Evolutionary conservation across 768 basidiomycete species (phyloP).

Genomic region (Mycena floridula): DNA sequence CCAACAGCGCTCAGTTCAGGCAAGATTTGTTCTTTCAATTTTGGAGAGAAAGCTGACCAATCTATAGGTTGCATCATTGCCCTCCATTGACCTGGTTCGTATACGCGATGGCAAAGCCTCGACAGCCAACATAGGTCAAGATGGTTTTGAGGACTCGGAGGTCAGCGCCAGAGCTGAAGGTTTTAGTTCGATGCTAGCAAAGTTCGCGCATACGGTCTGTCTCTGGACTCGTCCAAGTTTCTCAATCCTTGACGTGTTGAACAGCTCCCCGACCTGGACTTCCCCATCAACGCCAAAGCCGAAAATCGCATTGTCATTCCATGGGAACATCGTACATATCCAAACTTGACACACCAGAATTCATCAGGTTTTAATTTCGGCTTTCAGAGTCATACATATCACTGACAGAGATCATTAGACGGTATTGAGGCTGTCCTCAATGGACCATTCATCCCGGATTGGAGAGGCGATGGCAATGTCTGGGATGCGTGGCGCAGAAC

Average conservation of each 20-base stretch:
- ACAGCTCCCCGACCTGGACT: conserved; percentile 90
- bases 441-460: conserved; percentile 71
- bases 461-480: conserved; percentile 76
- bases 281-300: conserved; percentile 89
- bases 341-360: conserved; percentile 58
- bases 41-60: background rate
- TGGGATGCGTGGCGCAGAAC: conserved; percentile 97
- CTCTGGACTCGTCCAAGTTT: background rate
- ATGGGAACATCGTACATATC: conserved; percentile 77
- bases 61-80: conserved; percentile 63
- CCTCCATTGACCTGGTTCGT: conserved; percentile 85
- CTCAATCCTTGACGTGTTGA: conserved; percentile 1
- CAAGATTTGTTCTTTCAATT: conserved; percentile 21
- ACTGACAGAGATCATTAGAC: conserved; percentile 23
- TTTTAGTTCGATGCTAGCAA: conserved; percentile 68
- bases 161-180: conserved; percentile 74
- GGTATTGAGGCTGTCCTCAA: conserved; percentile 55
- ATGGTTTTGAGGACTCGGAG: conserved; percentile 56
- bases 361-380: conserved; percentile 29
- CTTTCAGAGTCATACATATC: background rate
- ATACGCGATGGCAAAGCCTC: conserved; percentile 56
- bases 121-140: conserved; percentile 50
- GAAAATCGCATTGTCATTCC: conserved; percentile 92
- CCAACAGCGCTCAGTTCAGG: conserved; percentile 54
- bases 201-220: conserved; percentile 59